A percentile compares a stretch with the other conserved stretches of the same genome.
Evolutionary conservation across 1,284 basidiomycete genomes (phyloP).

Genomic region (Malassezia psittaci): DNA sequence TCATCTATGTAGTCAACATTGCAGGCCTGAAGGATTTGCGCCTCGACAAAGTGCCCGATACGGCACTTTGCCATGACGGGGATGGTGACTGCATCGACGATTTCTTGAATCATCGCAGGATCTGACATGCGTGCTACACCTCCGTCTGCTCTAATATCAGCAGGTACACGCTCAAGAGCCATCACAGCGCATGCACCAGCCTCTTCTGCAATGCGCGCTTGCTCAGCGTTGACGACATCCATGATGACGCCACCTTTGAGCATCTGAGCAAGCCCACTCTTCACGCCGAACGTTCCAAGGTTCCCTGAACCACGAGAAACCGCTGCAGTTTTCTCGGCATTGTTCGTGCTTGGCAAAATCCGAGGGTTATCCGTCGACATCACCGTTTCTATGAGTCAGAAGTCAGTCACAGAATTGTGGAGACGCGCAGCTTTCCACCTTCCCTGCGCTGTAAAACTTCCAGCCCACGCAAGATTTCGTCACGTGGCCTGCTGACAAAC

Average conservation of each 20-base stretch:
- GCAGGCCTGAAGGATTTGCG: slow-evolving; percentile 78
- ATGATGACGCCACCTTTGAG: slow-evolving; percentile 50
- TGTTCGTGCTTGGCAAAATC: slow-evolving; percentile 35
- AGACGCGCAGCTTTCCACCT: too few species aligned
- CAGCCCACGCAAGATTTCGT: not conserved
- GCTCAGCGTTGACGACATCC: slow-evolving; percentile 60
- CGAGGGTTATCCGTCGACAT: slow-evolving; percentile 48
- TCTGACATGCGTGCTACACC: slow-evolving; percentile 53
- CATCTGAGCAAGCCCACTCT: slow-evolving; percentile 56
- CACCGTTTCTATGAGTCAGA: not conserved
- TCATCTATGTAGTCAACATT: slow-evolving; percentile 95
- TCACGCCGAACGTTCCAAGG: slow-evolving; percentile 79
- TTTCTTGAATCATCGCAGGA: slow-evolving; percentile 88
- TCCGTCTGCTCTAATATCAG: slow-evolving; percentile 61
- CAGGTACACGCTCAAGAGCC: slow-evolving; percentile 77
- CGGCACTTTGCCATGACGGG: slow-evolving; percentile 72
- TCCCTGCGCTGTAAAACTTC: too few species aligned
- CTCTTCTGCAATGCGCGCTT: slow-evolving; percentile 93
- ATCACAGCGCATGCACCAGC: slow-evolving; percentile 97
- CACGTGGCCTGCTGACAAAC: slow-evolving; percentile 12
- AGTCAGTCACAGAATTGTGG: slow-evolving; percentile 1
- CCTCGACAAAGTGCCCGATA: slow-evolving; percentile 76
- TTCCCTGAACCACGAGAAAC: slow-evolving; percentile 52
- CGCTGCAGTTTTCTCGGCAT: slow-evolving; percentile 32
- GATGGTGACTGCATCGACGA: slow-evolving; percentile 57